Percentiles rank a stretch among this genome's conserved stretches.
Evolutionary conservation across 495 filamentous ascomycete genomes (phyloP).

Genomic region (Penicillium dipodomyicola): DNA sequence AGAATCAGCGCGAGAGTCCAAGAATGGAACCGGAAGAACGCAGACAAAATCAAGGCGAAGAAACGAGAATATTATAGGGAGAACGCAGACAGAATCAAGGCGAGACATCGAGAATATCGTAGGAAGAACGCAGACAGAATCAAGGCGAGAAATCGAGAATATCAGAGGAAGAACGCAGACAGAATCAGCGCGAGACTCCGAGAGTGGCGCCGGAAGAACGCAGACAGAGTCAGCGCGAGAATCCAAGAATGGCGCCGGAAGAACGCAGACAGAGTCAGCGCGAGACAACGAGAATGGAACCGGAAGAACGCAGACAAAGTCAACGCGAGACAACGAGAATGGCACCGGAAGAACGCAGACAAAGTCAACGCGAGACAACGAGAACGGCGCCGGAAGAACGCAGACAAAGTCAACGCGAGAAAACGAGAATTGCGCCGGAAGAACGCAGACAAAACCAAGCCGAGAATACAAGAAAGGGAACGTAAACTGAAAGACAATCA

Average conservation of each 20-base stretch:
- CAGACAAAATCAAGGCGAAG: not conserved
- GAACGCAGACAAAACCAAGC: not conserved
- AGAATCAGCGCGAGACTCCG: too few relatives aligned
- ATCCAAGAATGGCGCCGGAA: too few relatives aligned
- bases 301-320: not conserved
- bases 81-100: not conserved
- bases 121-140: not conserved
- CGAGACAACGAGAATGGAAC: not conserved
- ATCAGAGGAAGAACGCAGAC: not conserved
- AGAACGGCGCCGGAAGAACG: too few relatives aligned
- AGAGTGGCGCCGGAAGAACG: not conserved
- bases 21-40: not conserved
- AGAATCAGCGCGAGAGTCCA: too few relatives aligned
- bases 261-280: not conserved
- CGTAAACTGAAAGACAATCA: not conserved
- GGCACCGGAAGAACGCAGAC: too few relatives aligned
- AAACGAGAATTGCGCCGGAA: too few relatives aligned
- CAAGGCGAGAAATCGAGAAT: not conserved
- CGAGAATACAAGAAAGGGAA: too few relatives aligned
- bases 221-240: not conserved
- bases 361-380: too few relatives aligned
- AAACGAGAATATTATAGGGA: not conserved
- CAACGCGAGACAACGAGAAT: too few relatives aligned
- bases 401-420: too few relatives aligned
- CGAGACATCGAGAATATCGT: not conserved